Conservation (phyloP, 1,284 basidiomycete genomes). For the Leccinum pachyderme region DNA sequence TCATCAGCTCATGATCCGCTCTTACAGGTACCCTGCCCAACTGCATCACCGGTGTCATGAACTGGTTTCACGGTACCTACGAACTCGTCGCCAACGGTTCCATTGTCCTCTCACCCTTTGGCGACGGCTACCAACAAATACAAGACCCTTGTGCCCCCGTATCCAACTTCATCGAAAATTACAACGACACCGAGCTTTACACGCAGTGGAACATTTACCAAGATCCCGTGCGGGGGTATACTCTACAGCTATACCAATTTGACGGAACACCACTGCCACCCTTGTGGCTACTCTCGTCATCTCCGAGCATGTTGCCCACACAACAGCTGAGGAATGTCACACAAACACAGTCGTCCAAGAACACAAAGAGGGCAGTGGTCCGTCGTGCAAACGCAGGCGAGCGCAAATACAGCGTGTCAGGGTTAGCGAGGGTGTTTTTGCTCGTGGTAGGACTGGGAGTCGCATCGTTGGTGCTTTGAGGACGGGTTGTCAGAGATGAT, state of each 20-base stretch:
- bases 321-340: constrained; percentile 33
- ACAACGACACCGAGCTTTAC: constrained; percentile 60
- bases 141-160: constrained; percentile 86
- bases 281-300: constrained; percentile 30
- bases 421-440: constrained; percentile 10
- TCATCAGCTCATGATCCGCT: constrained; percentile 3
- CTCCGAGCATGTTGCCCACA: constrained; percentile 44
- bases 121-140: constrained; percentile 87
- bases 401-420: constrained; percentile 19
- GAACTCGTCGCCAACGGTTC: constrained; percentile 70
- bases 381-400: constrained; percentile 25
- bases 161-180: constrained; percentile 82
- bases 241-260: constrained; percentile 41
- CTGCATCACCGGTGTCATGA: constrained; percentile 82
- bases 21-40: constrained; percentile 62
- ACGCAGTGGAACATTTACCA: constrained; percentile 38
- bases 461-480: constrained; percentile 26
- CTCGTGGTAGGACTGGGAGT: constrained; percentile 22
- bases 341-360: neutral
- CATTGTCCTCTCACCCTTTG: constrained; percentile 66
- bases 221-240: constrained; percentile 37
- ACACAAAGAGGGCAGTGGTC: constrained; percentile 3
- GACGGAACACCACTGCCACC: constrained; percentile 41
- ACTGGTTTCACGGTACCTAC: constrained; percentile 86
- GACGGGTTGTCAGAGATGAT: neutral